These are phyloP conservation scores for Oropetium thomaeum DNA, from an alignment of 176 grass and related monocot genomes.

Conservation along the genomic window DNA sequence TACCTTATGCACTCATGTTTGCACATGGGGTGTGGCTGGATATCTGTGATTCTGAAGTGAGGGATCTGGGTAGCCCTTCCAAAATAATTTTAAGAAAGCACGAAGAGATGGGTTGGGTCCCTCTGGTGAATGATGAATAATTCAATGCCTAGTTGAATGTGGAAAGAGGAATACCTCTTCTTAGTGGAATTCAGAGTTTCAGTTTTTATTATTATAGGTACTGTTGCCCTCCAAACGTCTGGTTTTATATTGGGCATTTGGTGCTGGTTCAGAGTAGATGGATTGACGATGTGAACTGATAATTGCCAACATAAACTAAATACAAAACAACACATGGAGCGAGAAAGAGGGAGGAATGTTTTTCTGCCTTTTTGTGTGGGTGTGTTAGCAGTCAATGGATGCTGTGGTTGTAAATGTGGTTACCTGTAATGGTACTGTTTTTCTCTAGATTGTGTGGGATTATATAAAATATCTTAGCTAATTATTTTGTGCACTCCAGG, in stretches of 20 bases:
- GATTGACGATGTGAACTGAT: background rate
- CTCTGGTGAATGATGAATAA: background rate
- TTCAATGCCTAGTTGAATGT: background rate
- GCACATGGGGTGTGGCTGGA: background rate
- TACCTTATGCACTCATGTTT: background rate
- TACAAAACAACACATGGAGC: background rate
- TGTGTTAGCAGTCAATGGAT: background rate
- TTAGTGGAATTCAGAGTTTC: background rate
- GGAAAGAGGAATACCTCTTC: background rate
- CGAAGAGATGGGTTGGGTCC: background rate
- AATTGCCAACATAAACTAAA: background rate
- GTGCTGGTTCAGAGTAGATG: background rate
- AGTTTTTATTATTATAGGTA: background rate
- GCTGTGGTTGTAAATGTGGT: background rate
- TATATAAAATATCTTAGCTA: conserved; percentile 2
- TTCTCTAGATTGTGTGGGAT: background rate
- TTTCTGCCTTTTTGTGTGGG: conserved; percentile 12
- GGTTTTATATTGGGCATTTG: background rate
- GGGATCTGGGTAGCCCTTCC: background rate
- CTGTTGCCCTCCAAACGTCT: background rate
- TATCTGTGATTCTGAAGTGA: background rate
- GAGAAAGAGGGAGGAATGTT: too few relatives aligned
- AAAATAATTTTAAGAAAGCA: background rate
- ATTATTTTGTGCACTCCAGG: conserved; percentile 40
- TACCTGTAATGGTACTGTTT: background rate